Evolutionary conservation across 257 asterid genomes (phyloP), one percentile per base, ranked within the genome.

Genomic region (Nicotiana otophora): DNA sequence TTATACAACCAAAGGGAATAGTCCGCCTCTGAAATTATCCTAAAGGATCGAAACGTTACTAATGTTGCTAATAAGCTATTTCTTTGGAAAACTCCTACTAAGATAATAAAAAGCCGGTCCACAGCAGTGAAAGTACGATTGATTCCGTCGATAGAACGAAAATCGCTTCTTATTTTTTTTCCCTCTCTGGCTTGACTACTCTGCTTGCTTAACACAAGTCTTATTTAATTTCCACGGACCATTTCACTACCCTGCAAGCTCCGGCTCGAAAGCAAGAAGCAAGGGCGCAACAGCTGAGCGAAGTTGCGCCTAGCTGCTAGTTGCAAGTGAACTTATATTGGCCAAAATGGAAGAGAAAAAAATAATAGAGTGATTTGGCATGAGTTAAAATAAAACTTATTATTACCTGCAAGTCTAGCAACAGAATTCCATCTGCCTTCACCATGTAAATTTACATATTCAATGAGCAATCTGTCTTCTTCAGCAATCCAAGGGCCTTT

Each of bases 351-450:
- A 46, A 11, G 2, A 20, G 7, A 11, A 72, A 2, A 26, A 5
- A 42, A 20, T 46, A 30, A 17, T 20, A 55, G 9, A 5, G 1
- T 16, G 0, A 16, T 15, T 55, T 16, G 61, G 57, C 5, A 31
- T 9, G 34, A 74, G 39, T 20, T 14, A 46, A 3, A 51, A 54
- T 19, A 70, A 0, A 70, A 23, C 20, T 0, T 39, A 2, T 23
- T 39, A 17, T 14, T 86, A 94, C 98, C 98, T 80, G 93, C 91
- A 81, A 91, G 92, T 80, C 89, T 89, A 33, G 93, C 82, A 5
- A 95, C 98, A 88, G 92, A 93, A 86, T 90, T 95, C 98, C 98
- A 95, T 83, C 98, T 87, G 8, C 98, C 98, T 86, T 95, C 98
- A 64, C 98, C 98, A 86, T 95, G 93, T 87, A 91, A 81, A 67